A percentile compares a stretch with the other conserved stretches of the same genome.
These are phyloP conservation scores for Aspergillus avenaceus DNA, from an alignment of 495 filamentous ascomycete species.

Conservation along the genomic window DNA sequence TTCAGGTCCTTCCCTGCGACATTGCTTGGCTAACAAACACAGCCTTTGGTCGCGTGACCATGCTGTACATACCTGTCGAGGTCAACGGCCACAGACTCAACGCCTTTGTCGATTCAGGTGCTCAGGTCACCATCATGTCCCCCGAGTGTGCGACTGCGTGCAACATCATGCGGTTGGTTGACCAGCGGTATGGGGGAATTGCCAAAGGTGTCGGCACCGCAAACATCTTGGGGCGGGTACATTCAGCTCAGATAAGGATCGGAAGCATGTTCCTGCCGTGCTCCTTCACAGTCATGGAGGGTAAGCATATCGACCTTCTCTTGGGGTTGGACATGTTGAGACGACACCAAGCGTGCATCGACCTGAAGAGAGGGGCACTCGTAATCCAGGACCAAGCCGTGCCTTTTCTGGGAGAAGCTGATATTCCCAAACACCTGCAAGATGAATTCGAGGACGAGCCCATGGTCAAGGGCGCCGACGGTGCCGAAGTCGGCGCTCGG, in stretches of 20 bases:
- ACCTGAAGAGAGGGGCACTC: conserved; percentile 73
- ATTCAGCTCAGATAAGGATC: conserved; percentile 90
- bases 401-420: conserved; percentile 83
- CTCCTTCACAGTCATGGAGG: conserved; percentile 99
- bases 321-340: conserved; percentile 95
- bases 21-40: conserved; percentile 14
- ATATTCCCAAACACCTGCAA: conserved; percentile 74
- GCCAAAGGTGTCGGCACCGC: conserved; percentile 92
- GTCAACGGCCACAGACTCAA: conserved; percentile 90
- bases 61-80: conserved; percentile 95
- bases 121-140: conserved; percentile 98
- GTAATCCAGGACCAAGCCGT: conserved; percentile 86
- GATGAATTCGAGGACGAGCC: conserved; percentile 77
- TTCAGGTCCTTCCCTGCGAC: conserved; percentile 1
- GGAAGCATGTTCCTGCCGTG: conserved; percentile 83
- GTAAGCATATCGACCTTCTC: conserved; percentile 93
- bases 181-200: conserved; percentile 84
- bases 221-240: conserved; percentile 89
- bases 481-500: conserved; percentile 76
- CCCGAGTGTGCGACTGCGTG: conserved; percentile 84
- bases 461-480: conserved; percentile 77
- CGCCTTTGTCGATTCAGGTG: conserved; percentile 96
- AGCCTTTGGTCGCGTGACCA: conserved; percentile 91
- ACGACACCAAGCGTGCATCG: conserved; percentile 87
- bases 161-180: conserved; percentile 96